Evolutionary conservation across 768 basidiomycete genomes (phyloP).

Genomic region (Mycena rosella): DNA sequence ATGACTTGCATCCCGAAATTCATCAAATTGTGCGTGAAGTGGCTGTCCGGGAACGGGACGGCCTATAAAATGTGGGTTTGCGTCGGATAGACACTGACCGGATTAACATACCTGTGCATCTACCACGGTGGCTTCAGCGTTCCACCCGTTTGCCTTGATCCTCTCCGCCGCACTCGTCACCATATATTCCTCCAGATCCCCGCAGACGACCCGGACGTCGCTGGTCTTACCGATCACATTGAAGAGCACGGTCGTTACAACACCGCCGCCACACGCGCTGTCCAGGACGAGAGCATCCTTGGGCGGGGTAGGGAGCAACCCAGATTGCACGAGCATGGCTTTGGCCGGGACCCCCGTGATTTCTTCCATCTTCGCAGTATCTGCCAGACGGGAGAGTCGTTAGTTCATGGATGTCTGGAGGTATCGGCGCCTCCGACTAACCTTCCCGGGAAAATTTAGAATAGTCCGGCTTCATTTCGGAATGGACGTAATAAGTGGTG

Average conservation of each 20-base stretch:
- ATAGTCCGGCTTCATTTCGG: too few species aligned
- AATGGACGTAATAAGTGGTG: too few species aligned
- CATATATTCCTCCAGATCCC: constrained; percentile 22
- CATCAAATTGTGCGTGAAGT: constrained; percentile 32
- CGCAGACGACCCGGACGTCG: constrained; percentile 19
- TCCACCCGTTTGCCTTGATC: constrained; percentile 28
- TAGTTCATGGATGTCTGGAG: too few species aligned
- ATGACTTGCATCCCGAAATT: constrained; percentile 31
- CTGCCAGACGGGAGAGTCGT: too few species aligned
- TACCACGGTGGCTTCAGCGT: constrained; percentile 17
- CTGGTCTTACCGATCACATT: neutral
- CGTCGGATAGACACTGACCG: neutral
- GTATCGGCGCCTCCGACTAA: too few species aligned
- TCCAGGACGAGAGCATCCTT: constrained; percentile 23
- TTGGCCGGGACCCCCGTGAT: constrained; percentile 22
- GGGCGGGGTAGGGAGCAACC: constrained; percentile 26
- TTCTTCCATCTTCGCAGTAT: constrained; percentile 26
- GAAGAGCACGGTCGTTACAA: constrained; percentile 19
- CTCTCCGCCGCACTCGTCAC: constrained; percentile 7
- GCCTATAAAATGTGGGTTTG: neutral
- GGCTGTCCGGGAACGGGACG: constrained; percentile 19
- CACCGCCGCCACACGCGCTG: constrained; percentile 24
- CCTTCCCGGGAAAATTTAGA: too few species aligned
- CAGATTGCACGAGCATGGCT: constrained; percentile 14
- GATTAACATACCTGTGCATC: constrained; percentile 25